Percentiles rank a stretch among this genome's conserved stretches.
Conservation (phyloP, 139 green algal genomes). For the Chlorella sp. region DNA sequence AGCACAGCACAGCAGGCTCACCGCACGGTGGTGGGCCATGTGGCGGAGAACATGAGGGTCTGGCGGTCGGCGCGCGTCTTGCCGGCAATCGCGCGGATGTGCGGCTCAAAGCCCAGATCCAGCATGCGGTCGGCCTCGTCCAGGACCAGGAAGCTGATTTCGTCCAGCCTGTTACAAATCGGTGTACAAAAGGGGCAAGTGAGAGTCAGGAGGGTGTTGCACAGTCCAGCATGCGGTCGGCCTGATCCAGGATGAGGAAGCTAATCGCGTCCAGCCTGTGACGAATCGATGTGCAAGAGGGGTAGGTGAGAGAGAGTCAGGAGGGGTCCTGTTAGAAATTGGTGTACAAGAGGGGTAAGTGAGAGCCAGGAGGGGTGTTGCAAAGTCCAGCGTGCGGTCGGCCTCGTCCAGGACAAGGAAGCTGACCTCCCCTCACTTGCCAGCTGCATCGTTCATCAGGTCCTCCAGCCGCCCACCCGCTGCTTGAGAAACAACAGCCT, state of each 20-base stretch:
- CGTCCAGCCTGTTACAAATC: slow-evolving; percentile 40
- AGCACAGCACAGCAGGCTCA: background rate
- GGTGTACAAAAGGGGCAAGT: background rate
- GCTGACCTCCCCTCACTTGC: slow-evolving; percentile 59
- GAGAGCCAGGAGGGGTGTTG: background rate
- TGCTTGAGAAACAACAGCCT: no score
- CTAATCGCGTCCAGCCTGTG: slow-evolving; percentile 63
- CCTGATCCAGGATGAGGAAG: slow-evolving; percentile 93
- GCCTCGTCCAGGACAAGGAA: slow-evolving; percentile 95
- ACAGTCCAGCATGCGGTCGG: slow-evolving; percentile 69
- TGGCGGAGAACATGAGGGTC: slow-evolving; percentile 98
- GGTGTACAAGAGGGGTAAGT: background rate
- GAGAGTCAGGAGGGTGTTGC: background rate
- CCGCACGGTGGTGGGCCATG: slow-evolving; percentile 89
- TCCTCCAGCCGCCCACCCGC: slow-evolving; percentile 93
- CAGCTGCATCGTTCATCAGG: slow-evolving; percentile 80
- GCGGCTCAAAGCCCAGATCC: slow-evolving; percentile 92
- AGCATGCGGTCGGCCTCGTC: slow-evolving; percentile 97
- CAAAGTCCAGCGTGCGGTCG: slow-evolving; percentile 64
- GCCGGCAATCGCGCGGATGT: slow-evolving; percentile 71
- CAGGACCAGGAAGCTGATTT: slow-evolving; percentile 86
- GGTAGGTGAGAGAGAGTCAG: background rate
- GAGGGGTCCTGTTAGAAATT: background rate
- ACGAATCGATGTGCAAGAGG: background rate
- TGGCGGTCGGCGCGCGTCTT: slow-evolving; percentile 81